A percentile compares a stretch with the other conserved stretches of the same genome.
Evolutionary conservation across 2,329 filamentous ascomycete genomes (phyloP).

Genomic region (Monascus ruber): DNA sequence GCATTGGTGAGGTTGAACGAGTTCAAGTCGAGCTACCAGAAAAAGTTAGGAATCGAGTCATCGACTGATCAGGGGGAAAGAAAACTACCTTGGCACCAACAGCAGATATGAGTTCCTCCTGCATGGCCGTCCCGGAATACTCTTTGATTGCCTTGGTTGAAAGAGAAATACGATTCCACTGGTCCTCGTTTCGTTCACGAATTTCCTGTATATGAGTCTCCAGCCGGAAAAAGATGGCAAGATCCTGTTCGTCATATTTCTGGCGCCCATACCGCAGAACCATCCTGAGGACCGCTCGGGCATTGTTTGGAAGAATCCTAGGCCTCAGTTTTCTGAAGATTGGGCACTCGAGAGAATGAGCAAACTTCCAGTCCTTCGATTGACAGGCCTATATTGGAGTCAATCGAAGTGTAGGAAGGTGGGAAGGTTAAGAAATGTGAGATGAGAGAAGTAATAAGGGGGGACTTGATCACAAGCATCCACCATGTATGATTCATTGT

Average conservation of each 20-base stretch:
- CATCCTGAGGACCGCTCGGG: slow-evolving; percentile 45
- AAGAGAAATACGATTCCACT: slow-evolving; percentile 40
- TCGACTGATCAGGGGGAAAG: not conserved
- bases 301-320: slow-evolving; percentile 42
- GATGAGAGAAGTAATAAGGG: no score
- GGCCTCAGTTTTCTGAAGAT: slow-evolving; percentile 37
- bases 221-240: slow-evolving; percentile 33
- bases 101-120: slow-evolving; percentile 30
- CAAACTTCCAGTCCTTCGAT: slow-evolving; percentile 45
- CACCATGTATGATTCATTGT: no score
- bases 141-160: slow-evolving; percentile 44
- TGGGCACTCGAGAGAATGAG: slow-evolving; percentile 50
- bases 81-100: slow-evolving; percentile 37
- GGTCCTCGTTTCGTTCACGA: slow-evolving; percentile 23
- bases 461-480: no score
- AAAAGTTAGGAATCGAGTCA: not conserved
- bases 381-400: slow-evolving; percentile 41
- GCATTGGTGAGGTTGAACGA: slow-evolving; percentile 46
- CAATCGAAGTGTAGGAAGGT: slow-evolving; percentile 1
- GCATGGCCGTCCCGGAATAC: slow-evolving; percentile 39
- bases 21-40: slow-evolving; percentile 43
- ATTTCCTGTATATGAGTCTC: slow-evolving; percentile 42
- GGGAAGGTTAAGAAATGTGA: no score
- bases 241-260: slow-evolving; percentile 26
- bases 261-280: slow-evolving; percentile 32